Conservation (phyloP, 2,329 filamentous ascomycete species). For the Sporothrix variecibatus region DNA sequence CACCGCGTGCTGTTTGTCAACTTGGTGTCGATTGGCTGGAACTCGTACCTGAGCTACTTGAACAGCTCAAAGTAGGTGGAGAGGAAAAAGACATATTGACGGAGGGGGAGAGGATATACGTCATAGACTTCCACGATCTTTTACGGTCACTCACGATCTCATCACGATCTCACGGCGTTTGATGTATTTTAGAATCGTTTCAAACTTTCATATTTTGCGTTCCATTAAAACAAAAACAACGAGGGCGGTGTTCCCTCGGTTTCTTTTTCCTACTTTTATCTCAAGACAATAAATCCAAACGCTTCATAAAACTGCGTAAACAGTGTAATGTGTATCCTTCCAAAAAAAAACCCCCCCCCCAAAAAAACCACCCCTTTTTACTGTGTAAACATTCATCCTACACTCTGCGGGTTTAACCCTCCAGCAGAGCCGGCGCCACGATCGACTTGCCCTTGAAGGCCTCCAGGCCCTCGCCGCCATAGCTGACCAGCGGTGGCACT, state of each 20-base stretch:
- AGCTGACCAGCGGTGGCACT: conserved; percentile 90
- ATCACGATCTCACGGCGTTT: not conserved
- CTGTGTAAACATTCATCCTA: not conserved
- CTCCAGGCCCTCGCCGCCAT: conserved; percentile 68
- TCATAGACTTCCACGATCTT: not conserved
- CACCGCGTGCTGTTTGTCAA: conserved; percentile 87
- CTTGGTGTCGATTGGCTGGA: conserved; percentile 69
- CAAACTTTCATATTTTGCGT: not conserved
- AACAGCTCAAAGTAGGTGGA: conserved; percentile 47
- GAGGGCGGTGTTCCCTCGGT: not conserved
- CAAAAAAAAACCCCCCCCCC: no score
- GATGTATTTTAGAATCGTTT: not conserved
- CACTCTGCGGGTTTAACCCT: conserved; percentile 33
- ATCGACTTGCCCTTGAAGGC: conserved; percentile 56
- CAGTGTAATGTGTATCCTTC: not conserved
- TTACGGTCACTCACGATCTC: not conserved
- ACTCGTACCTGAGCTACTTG: conserved; percentile 64
- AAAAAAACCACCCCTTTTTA: not conserved
- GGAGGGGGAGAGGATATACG: not conserved
- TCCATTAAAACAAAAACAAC: not conserved
- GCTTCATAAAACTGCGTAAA: not conserved
- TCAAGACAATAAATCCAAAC: not conserved
- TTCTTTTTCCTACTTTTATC: not conserved
- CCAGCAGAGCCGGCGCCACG: conserved; percentile 54
- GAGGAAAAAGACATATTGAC: not conserved